phyloP scores from a whole-genome alignment of 2,329 filamentous ascomycete species.

The Cladosporium sp. region DNA sequence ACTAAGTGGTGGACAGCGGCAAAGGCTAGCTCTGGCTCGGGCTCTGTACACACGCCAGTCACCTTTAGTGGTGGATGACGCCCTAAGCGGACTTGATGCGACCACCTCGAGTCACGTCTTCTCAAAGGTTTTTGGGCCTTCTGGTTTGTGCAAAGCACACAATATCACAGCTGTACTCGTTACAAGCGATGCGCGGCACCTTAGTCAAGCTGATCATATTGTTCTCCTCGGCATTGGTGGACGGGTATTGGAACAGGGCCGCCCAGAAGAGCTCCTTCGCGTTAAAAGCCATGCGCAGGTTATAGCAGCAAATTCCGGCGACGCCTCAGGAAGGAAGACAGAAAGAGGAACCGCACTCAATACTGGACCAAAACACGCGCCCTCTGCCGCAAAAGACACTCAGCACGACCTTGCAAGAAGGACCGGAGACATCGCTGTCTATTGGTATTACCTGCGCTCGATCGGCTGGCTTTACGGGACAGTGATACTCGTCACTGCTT shows the following conservation, averaged over 20 bases:
- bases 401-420: constrained; percentile 25
- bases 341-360: background rate
- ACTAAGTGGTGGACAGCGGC: constrained; percentile 55
- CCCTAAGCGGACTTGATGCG: constrained; percentile 52
- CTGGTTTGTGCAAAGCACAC: constrained; percentile 46
- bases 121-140: constrained; percentile 45
- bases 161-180: constrained; percentile 43
- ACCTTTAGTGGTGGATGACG: constrained; percentile 53
- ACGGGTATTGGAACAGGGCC: background rate
- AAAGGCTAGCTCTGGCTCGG: constrained; percentile 50
- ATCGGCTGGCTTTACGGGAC: constrained; percentile 32
- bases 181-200: constrained; percentile 36
- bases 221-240: constrained; percentile 32
- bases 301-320: background rate
- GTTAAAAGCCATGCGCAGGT: background rate
- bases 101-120: constrained; percentile 53
- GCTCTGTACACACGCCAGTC: constrained; percentile 52
- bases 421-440: constrained; percentile 45
- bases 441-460: constrained; percentile 30
- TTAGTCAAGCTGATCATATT: constrained; percentile 41
- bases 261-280: background rate
- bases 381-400: constrained; percentile 1
- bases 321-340: background rate
- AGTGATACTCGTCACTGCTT: constrained; percentile 29
- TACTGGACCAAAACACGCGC: background rate